These are phyloP conservation scores for Mycena citricolor DNA, from an alignment of 1,284 basidiomycete genomes.

Conservation along the genomic window DNA sequence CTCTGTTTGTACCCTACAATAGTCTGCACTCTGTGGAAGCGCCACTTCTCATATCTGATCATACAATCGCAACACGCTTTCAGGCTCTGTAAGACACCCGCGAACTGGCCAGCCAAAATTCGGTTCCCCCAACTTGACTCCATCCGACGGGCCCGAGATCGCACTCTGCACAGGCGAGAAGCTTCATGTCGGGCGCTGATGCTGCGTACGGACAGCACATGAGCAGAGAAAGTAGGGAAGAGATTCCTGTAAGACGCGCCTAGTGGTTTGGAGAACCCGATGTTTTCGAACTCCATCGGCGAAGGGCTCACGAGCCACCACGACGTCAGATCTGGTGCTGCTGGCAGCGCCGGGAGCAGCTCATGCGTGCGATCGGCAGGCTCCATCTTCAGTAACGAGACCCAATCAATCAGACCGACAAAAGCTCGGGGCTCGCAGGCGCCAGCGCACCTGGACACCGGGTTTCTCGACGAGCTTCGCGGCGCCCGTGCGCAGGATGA, in stretches of 20 bases:
- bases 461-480: constrained; percentile 60
- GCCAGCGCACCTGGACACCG: constrained; percentile 52
- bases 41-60: too few species aligned
- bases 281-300: constrained; percentile 89
- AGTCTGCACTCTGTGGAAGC: too few species aligned
- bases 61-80: too few species aligned
- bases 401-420: neutral
- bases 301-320: constrained; percentile 83
- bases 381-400: constrained; percentile 46
- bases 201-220: neutral
- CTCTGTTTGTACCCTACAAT: too few species aligned
- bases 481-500: constrained; percentile 69
- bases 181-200: constrained; percentile 54
- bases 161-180: constrained; percentile 87
- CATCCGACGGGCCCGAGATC: constrained; percentile 91
- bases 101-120: constrained; percentile 79
- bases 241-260: constrained; percentile 6
- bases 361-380: constrained; percentile 40
- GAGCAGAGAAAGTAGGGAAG: constrained; percentile 10
- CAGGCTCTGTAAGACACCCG: constrained; percentile 81
- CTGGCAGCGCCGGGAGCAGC: constrained; percentile 50
- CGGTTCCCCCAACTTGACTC: constrained; percentile 72
- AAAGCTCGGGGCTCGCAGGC: neutral
- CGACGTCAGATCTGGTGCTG: constrained; percentile 46
- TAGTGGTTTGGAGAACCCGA: constrained; percentile 73